A percentile compares a stretch with the other conserved stretches of the same genome.
Evolutionary conservation across 176 grass and related monocot genomes (phyloP).

Genomic region (Oryza rufipogon): DNA sequence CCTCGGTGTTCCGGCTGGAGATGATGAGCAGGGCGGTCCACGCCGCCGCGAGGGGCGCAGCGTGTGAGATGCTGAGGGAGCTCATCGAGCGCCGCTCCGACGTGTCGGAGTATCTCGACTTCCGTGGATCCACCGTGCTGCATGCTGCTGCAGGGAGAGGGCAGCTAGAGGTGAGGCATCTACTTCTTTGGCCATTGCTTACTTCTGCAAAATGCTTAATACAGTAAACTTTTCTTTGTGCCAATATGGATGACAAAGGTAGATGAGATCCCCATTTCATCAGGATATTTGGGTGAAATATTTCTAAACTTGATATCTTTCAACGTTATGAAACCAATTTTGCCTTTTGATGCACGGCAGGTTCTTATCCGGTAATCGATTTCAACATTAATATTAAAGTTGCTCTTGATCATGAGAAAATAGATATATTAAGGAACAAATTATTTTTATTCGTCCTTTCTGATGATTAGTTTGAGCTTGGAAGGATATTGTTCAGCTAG

Average conservation of each 20-base stretch:
- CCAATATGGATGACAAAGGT: neutral
- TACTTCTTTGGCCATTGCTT: conserved; percentile 18
- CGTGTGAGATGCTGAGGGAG: conserved; percentile 73
- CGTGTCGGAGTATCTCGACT: conserved; percentile 66
- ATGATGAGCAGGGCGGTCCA: conserved; percentile 84
- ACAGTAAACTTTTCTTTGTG: neutral
- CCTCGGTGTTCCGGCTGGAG: conserved; percentile 65
- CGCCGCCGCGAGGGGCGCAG: conserved; percentile 74
- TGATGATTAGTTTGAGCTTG: neutral
- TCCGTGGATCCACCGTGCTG: conserved; percentile 79
- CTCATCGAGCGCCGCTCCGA: conserved; percentile 54
- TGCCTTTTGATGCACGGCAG: neutral
- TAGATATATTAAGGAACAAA: neutral
- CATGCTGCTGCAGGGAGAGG: conserved; percentile 82
- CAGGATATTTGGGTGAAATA: neutral
- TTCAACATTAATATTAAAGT: neutral
- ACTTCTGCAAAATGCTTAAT: neutral
- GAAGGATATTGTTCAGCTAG: conserved; percentile 2
- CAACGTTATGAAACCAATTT: neutral
- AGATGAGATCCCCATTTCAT: neutral
- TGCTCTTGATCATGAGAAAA: too few relatives aligned
- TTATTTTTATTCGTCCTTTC: neutral
- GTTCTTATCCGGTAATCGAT: conserved; percentile 22
- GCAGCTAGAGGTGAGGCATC: conserved; percentile 72
- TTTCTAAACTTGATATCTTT: neutral